A percentile compares a stretch with the other conserved stretches of the same genome.
Conservation (phyloP, 2,329 filamentous ascomycete genomes). For the Daldinia sp. region DNA sequence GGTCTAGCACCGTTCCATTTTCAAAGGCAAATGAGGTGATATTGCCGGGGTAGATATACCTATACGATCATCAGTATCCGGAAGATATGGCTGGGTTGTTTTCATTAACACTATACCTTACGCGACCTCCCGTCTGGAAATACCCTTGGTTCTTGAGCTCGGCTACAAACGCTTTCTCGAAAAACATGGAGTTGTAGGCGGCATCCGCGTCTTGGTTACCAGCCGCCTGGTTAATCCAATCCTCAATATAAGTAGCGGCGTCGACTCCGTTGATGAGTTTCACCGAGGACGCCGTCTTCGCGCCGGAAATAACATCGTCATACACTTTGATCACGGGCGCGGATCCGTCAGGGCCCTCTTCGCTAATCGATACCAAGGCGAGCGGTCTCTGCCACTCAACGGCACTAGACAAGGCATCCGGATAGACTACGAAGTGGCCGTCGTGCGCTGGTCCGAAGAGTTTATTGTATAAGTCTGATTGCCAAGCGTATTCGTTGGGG, state of each 20-base stretch:
- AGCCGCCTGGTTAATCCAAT: constrained; percentile 46
- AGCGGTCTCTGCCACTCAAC: constrained; percentile 49
- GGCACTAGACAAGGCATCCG: constrained; percentile 50
- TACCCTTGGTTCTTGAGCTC: constrained; percentile 48
- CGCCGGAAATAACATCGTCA: constrained; percentile 47
- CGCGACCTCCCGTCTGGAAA: constrained; percentile 49
- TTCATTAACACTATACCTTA: constrained; percentile 30
- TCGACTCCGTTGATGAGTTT: constrained; percentile 45
- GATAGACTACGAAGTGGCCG: constrained; percentile 53
- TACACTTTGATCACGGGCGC: constrained; percentile 46
- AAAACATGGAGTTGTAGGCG: constrained; percentile 54
- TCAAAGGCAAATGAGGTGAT: constrained; percentile 51
- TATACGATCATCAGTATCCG: constrained; percentile 13
- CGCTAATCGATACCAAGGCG: constrained; percentile 45
- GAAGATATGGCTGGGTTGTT: neutral
- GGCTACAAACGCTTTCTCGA: constrained; percentile 44
- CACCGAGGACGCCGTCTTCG: constrained; percentile 43
- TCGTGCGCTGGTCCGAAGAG: constrained; percentile 53
- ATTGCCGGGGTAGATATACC: constrained; percentile 51
- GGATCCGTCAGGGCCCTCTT: constrained; percentile 41
- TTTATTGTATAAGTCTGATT: constrained; percentile 50
- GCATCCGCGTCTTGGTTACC: constrained; percentile 52
- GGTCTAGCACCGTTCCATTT: constrained; percentile 48
- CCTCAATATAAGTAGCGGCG: constrained; percentile 41
- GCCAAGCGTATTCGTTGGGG: constrained; percentile 52